Base-by-base conservation (phyloP, 768 basidiomycete species). In the Kondoa malvinella region DNA sequence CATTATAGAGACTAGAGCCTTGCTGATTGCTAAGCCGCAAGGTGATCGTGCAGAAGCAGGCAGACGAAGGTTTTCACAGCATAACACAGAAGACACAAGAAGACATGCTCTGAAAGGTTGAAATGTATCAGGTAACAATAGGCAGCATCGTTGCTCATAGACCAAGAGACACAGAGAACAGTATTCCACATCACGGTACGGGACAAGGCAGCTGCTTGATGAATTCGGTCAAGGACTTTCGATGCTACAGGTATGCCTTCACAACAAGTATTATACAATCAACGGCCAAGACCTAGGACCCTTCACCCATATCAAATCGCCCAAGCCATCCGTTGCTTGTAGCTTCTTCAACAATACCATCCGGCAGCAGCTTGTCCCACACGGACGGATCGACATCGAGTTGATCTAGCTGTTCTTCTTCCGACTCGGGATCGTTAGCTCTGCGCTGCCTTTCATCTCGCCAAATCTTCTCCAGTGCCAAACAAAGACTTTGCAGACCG, bases 401-500 rank as follows among this genome's bases (percentile, higher is more conserved):
- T 4, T 56, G 50, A 21, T 25, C 65, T 2, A 57, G 4, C 59
- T n/a, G 66, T 62, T 67, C 60, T 17, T 27, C 59, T 29, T 30
- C 68, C 25, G 50, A 56, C 15, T 56, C 58, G 12, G 14, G 8
- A 15, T 40, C 61, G 78, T 87, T 86, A 71, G 85, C 83, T 71
- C 86, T 80, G 67, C 83, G 80, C 71, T 85, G 80, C 66, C 86
- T 84, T 78, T 94, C 91, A 69, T 86, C 84, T 69, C 88, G 86
- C 88, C 90, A 97, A 56, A 94, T 88, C 64, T 81, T 82, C 76
- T 87, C 87, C 72, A 99, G 78, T 34, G 87, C 81, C 71, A 82
- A 82, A 14, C 87, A 82, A 32, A 97, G 77, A 75, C 82, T 90
- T 80, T 86, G 86, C 77, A 99, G 77, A 2, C 95, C 95, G 75